Percentiles rank a stretch among this genome's conserved stretches.
phyloP scores from a whole-genome alignment of 1,139 yeast genomes.

The Pichiaceae sp. region DNA sequence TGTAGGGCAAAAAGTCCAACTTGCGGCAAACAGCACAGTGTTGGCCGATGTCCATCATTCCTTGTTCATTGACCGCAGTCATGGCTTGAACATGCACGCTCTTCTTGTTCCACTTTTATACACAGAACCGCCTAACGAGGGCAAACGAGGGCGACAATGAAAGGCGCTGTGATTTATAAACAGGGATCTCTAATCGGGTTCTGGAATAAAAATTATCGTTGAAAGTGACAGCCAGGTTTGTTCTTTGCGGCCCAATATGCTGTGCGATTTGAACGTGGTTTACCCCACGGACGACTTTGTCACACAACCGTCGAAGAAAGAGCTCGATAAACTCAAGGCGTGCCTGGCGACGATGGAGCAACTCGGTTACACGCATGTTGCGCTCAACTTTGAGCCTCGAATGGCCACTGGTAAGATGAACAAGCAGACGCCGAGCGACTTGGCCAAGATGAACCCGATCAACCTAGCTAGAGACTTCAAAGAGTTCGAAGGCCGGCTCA shows the following conservation, averaged over 20 bases:
- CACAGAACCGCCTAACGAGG: background rate
- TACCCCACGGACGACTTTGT: constrained; percentile 62
- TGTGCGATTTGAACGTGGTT: constrained; percentile 70
- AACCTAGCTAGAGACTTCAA: constrained; percentile 19
- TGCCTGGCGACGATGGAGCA: constrained; percentile 48
- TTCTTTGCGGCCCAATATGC: too few relatives aligned
- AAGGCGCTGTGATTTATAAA: background rate
- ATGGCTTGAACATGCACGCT: too few relatives aligned
- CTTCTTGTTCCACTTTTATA: background rate
- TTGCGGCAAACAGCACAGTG: constrained; percentile 58
- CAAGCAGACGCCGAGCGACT: constrained; percentile 37
- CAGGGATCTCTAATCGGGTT: background rate
- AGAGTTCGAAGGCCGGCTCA: constrained; percentile 34
- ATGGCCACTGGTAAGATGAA: constrained; percentile 32
- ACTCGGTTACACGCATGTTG: constrained; percentile 68
- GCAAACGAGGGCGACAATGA: background rate
- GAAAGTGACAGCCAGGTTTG: too few relatives aligned
- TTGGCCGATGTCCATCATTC: constrained; percentile 57
- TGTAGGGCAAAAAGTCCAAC: constrained; percentile 63
- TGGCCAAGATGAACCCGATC: constrained; percentile 31
- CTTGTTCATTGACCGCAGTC: constrained; percentile 9
- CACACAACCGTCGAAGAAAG: constrained; percentile 30
- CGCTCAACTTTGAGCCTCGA: constrained; percentile 55
- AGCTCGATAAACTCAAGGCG: constrained; percentile 37
- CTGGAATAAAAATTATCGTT: too few relatives aligned